These are phyloP conservation scores for Bombardia bombarda DNA, from an alignment of 495 filamentous ascomycete species.

Conservation along the genomic window DNA sequence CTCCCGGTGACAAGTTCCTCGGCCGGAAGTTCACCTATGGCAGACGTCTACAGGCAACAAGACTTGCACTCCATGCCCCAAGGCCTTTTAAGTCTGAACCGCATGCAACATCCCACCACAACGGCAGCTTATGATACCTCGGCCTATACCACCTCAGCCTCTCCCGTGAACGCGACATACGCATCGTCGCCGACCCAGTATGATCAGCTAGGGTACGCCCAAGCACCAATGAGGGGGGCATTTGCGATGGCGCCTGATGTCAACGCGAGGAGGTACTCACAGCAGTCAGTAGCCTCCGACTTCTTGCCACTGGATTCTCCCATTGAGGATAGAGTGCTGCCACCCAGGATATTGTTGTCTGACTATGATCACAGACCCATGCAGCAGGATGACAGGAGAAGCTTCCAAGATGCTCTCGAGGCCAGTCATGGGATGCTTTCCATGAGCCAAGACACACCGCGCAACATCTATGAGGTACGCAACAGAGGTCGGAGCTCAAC, in stretches of 20 bases:
- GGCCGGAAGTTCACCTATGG: constrained; percentile 63
- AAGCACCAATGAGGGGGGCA: constrained; percentile 55
- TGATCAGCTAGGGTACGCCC: constrained; percentile 53
- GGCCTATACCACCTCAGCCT: constrained; percentile 45
- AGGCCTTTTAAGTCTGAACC: constrained; percentile 59
- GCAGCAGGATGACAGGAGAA: constrained; percentile 54
- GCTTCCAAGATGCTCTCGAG: constrained; percentile 77
- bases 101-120: constrained; percentile 39
- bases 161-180: constrained; percentile 56
- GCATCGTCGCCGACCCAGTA: constrained; percentile 63
- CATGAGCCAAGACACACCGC: constrained; percentile 83
- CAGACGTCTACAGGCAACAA: constrained; percentile 48
- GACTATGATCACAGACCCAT: constrained; percentile 52
- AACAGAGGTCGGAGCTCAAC: constrained; percentile 52
- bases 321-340: constrained; percentile 27
- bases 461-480: constrained; percentile 75
- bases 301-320: constrained; percentile 11
- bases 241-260: constrained; percentile 51
- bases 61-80: constrained; percentile 67
- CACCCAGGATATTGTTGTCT: constrained; percentile 50
- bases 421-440: constrained; percentile 82
- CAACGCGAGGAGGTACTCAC: constrained; percentile 70
- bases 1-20: constrained; percentile 63
- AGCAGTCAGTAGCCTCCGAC: constrained; percentile 70
- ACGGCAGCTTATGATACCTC: constrained; percentile 41